Base-by-base conservation (phyloP, 2,329 filamentous ascomycete genomes). In the Colletotrichum tabaci region DNA sequence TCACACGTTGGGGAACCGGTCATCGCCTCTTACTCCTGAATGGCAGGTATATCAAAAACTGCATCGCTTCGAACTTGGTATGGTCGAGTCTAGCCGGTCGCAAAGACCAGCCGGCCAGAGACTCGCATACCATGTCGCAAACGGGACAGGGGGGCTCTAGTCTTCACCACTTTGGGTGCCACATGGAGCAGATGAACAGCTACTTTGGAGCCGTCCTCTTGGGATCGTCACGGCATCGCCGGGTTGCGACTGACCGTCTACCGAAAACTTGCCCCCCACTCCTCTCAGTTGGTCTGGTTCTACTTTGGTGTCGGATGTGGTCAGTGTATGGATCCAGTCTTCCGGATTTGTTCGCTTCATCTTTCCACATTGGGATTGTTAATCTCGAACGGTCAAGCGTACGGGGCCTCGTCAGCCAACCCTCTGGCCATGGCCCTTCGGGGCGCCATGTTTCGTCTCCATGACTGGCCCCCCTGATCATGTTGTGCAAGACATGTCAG, bases 321-420 rank as follows among this genome's bases (percentile, higher is more conserved):
- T 66, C 66, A 63, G 63, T 60, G 58, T 74, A 70, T 66, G 74
- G 71, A 38, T 44, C 65, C 67, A 69, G 42, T 26, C 75, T 79
- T 78, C 78, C 78, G 76, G 61, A 79, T 80, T 76, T 75, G 76
- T 80, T 84, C 82, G 83, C 83, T 84, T 84, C 79, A 73, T 73
- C 76, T 79, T 84, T 80, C 82, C 81, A 57, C 57, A 81, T 82
- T 66, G 65, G 77, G 82, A 61, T 52, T 68, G 60, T 74, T 63
- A 61, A 66, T 61, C 67, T 57, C 47, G 44, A 61, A 66, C 26
- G 66, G 67, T 66, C 67, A 63, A 62, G 53, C 38, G 40, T 49
- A 47, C 35, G 44, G 58, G 49, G 38, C 46, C 61, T 61, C 30
- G 49, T 46, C 30, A 44, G 46, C 40, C 57, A 53, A 52, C n/a